Evolutionary conservation across 345 rosid genomes (phyloP), one percentile per base, ranked within the genome.

Genomic region (Gossypium mustelinum): DNA sequence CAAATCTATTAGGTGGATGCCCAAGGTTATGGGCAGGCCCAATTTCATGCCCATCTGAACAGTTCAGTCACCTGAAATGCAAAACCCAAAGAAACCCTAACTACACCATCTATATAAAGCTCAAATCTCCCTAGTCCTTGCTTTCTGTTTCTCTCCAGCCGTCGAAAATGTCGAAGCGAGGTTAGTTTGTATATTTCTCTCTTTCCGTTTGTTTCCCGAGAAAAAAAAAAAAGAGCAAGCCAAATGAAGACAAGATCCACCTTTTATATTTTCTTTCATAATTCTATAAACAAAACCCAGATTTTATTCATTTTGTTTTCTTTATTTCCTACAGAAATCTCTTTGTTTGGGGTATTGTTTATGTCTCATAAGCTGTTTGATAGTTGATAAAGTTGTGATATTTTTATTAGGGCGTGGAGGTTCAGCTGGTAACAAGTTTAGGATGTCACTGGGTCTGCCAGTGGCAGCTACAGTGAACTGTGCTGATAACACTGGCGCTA

Each of bases 391-490:
- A 61, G 12, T 0, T 34, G 12, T 20, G 20, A 20, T 24, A 7
- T 72, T 9, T 14, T 24, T 12, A 29, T 7, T 65, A 94, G 98
- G 97, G 14, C 91, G 98, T 11, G 98, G 98, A 78, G 97, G 98
- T 13, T 81, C 94, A 1, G 96, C 97, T 2, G 98, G 97, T 48
- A 93, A 88, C 94, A 93, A 91, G 83, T 93, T 93, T 82, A 84
- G 97, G 82, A 94, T 94, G 97, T 89, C 98, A 11, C 92, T 92
- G 82, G 97, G 98, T 92, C 87, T 94, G 55, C 98, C 98, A 0
- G 98, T 92, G 79, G 98, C 98, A 0, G 98, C 98, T 12, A 94
- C 98, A 0, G 97, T 94, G 79, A 92, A 94, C 90, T 94, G 98
- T 64, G 98, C 98, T 0, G 98, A 94, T 14, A 94, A 94, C 89